Conservation (phyloP, 768 basidiomycete genomes). For the Serendipita indica region DNA sequence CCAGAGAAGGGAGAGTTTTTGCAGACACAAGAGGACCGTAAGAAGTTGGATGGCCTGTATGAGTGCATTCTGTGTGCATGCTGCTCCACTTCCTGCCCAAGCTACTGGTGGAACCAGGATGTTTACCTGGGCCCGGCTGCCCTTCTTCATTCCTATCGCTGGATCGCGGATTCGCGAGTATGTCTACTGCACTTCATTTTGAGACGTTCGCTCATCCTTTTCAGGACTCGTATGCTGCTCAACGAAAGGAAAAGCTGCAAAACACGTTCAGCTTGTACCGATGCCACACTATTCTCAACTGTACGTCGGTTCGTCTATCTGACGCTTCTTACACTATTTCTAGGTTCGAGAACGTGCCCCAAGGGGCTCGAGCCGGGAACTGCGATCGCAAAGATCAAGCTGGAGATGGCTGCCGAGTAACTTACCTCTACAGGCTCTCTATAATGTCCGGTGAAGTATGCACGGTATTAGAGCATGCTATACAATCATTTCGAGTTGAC, state of each 20-base stretch:
- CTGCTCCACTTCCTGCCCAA: slow-evolving; percentile 95
- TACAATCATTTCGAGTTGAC: too few relatives aligned
- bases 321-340: neutral
- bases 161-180: slow-evolving; percentile 94
- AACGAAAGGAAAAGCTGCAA: slow-evolving; percentile 83
- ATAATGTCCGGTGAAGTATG: slow-evolving; percentile 7
- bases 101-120: slow-evolving; percentile 99
- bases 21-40: slow-evolving; percentile 81
- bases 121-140: slow-evolving; percentile 96
- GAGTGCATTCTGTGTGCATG: slow-evolving; percentile 96
- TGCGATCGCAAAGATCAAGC: slow-evolving; percentile 88
- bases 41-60: slow-evolving; percentile 93
- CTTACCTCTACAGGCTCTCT: neutral
- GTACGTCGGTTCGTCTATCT: slow-evolving; percentile 28
- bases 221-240: slow-evolving; percentile 59
- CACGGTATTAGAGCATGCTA: too few relatives aligned
- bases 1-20: slow-evolving; percentile 70
- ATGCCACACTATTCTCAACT: slow-evolving; percentile 98
- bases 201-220: neutral
- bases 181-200: slow-evolving; percentile 19
- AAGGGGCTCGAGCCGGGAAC: slow-evolving; percentile 90
- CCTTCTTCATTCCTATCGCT: slow-evolving; percentile 90
- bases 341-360: slow-evolving; percentile 87
- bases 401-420: slow-evolving; percentile 69
- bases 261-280: slow-evolving; percentile 94